Base-by-base conservation (phyloP, 1,284 basidiomycete species). In the Melampsora occidentalis region DNA sequence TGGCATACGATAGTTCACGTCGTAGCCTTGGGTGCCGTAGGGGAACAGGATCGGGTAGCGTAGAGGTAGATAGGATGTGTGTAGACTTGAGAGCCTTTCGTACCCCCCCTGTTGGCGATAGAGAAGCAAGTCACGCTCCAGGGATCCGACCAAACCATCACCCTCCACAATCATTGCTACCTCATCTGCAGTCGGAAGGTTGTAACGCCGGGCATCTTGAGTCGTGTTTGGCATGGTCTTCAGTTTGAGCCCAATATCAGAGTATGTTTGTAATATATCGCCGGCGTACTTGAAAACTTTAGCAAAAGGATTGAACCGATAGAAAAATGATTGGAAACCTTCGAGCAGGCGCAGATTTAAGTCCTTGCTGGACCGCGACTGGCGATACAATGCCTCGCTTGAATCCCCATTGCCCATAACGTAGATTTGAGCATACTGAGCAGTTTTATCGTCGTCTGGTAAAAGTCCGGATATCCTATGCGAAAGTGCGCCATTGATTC, bases 41-140 rank as follows among this genome's bases (percentile, higher is more conserved):
- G 70, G 70, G 18, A 72, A 72, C 2, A 72, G 28, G 10, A 72
- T 7, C 3, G 62, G 62, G 18, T 51, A 72, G 2, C 70, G 2
- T 1, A 72, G n/a, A 1, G 62, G 6, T 10, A 65, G 39, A 31
- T 72, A 65, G 5, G n/a, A 16, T 1, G 70, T 31, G 22, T 64
- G 59, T 4, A 64, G 25, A 20, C 53, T 48, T 0, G 22, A n/a
- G 10, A 72, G 14, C 1, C 22, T 12, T 18, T 53, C 14, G 18
- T 39, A 20, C 18, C 5, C 2, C 2, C 35, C 39, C 7, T 62
- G 12, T 6, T 5, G 35, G 3, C 18, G 35, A 28, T 63, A 25
- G n/a, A 68, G 28, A 10, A 68, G 1, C 4, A 68, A 53, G 12
- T 63, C 33, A 20, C 31, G 53, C 18, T 42, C 10, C 10, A 42